Conservation (phyloP, 2,329 filamentous ascomycete genomes). For the Alternaria burnsii region DNA sequence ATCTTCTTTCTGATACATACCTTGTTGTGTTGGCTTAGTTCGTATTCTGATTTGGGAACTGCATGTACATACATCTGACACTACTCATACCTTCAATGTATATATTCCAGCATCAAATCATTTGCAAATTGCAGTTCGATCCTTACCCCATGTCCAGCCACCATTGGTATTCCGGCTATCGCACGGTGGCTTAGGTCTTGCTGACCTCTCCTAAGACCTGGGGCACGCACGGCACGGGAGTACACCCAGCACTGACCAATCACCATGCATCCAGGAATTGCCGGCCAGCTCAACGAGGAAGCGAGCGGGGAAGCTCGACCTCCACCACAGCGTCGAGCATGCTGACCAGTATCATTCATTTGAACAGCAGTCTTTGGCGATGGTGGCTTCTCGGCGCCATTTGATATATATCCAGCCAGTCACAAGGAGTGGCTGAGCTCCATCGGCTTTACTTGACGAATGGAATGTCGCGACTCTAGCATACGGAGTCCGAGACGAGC, state of each 20-base stretch:
- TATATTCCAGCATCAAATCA: not conserved
- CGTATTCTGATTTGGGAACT: not conserved
- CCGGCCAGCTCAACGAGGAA: not conserved
- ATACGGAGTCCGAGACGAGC: not conserved
- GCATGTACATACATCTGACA: not conserved
- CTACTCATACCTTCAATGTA: not conserved
- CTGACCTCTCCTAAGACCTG: not conserved
- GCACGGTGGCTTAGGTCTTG: not conserved
- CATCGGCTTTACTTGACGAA: not conserved
- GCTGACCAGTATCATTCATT: not conserved
- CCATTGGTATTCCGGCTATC: not conserved
- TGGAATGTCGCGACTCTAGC: not conserved
- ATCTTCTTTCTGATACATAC: not conserved
- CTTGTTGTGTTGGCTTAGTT: not conserved
- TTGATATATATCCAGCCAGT: constrained; percentile 3
- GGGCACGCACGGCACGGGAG: not conserved
- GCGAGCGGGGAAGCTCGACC: constrained; percentile 6
- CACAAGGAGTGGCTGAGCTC: not conserved
- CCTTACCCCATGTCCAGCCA: not conserved
- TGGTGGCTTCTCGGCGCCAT: constrained; percentile 1
- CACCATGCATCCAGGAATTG: not conserved
- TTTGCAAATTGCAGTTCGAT: not conserved
- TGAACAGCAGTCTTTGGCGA: not conserved
- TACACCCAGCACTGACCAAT: not conserved
- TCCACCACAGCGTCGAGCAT: not conserved